Base-by-base conservation (phyloP, 495 filamentous ascomycete species). In the Tuber borchii region DNA sequence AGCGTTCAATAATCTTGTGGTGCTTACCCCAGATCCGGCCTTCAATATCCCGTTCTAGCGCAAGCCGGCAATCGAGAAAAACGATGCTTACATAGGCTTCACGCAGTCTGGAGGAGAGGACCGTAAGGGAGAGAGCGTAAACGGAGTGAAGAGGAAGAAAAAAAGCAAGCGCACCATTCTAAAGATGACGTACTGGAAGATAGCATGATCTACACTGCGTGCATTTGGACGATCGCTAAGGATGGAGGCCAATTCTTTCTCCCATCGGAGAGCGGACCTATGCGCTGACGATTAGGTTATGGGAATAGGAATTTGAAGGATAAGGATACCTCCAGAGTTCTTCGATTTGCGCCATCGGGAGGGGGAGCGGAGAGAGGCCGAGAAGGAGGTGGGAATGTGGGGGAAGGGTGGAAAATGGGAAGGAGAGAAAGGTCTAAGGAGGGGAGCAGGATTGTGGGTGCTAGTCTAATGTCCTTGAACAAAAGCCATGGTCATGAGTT, bases 11-110 rank as follows among this genome's bases (percentile, higher is more conserved):
- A 77, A 96, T 89, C 76, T 89, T 88, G 77, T 87, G 86, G 83
- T 97, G 95, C 39, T 89, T 88, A 75, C 90, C 87, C 95, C 95
- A 98, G 39, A 98, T 88, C 72, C 86, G 86, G 56, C 84, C 81
- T 83, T 97, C 94, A 44, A 91, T 88, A 75, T 89, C 85, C 65
- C 87, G 85, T 72, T 86, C 83, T 68, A 86, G 85, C 31, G 93
- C 91, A 83, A 89, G 88, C 75, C 91, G 88, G 80, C 94, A 90
- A 82, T 97, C 91, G 81, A 86, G 82, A 80, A 94, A 90, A 71
- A 97, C 89, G 44, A 90, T 87, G 77, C 88, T 87, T 80, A 93
- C 88, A 81, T 91, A 94, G 74, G 80, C 74, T 74, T 78, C 74
- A 75, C 77, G 83, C 48, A 84, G 74, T 81, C 76, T 83, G 12